These are phyloP conservation scores for Besnoitia besnoiti DNA, from an alignment of 169 alveolate genomes.

Conservation along the genomic window DNA sequence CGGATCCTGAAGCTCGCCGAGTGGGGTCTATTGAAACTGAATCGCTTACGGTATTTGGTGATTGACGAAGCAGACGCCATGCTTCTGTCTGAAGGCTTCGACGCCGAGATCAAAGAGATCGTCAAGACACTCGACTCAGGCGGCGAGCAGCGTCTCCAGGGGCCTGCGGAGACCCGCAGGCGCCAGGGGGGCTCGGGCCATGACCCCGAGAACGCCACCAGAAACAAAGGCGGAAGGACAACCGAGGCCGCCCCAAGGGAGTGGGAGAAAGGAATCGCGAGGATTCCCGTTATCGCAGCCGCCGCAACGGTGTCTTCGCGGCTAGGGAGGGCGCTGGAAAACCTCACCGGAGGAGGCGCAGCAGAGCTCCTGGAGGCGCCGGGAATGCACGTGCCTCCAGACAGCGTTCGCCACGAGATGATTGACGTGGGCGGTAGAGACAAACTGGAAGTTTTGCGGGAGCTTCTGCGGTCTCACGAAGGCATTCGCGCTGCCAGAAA, in stretches of 20 bases:
- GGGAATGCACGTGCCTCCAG: slow-evolving; percentile 29
- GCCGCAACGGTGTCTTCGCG: slow-evolving; percentile 20
- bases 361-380: background rate
- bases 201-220: background rate
- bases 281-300: background rate
- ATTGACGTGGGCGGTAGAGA: slow-evolving; percentile 50
- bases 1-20: slow-evolving; percentile 35
- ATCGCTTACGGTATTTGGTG: slow-evolving; percentile 40
- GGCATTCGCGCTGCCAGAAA: slow-evolving; percentile 42
- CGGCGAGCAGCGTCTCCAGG: background rate
- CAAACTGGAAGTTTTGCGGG: slow-evolving; percentile 42
- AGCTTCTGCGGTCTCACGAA: slow-evolving; percentile 49
- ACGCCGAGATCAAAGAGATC: background rate
- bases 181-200: background rate
- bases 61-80: slow-evolving; percentile 64
- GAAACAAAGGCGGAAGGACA: background rate
- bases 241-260: background rate
- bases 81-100: background rate
- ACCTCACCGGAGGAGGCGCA: background rate
- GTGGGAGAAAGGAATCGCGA: background rate
- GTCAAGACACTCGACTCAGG: background rate
- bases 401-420: slow-evolving; percentile 63
- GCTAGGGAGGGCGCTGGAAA: background rate
- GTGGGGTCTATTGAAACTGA: slow-evolving; percentile 37
- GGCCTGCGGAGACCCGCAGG: background rate